Conservation (phyloP, 2,329 filamentous ascomycete genomes). For the Penicillium sp. region DNA sequence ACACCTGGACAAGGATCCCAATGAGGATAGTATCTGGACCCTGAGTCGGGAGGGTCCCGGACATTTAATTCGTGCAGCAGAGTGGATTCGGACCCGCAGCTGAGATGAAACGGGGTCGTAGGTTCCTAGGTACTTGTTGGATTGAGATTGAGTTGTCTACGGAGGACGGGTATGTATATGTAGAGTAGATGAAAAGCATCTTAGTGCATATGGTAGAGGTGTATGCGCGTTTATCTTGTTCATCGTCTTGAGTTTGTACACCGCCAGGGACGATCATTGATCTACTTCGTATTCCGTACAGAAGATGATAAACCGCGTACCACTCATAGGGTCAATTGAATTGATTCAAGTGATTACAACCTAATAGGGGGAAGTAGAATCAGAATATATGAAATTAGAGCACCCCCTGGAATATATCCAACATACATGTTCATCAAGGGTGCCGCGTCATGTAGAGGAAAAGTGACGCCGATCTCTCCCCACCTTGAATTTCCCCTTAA, state of each 20-base stretch:
- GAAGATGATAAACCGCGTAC: background rate
- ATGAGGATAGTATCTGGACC: background rate
- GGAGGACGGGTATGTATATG: too few relatives aligned
- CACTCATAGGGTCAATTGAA: background rate
- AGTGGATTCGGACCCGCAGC: constrained; percentile 1
- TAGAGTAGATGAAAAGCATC: background rate
- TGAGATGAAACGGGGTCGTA: constrained; percentile 1
- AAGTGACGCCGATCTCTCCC: background rate
- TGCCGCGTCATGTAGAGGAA: background rate
- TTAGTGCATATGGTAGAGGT: background rate
- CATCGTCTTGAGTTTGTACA: background rate
- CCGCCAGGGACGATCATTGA: constrained; percentile 4
- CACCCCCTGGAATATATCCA: background rate
- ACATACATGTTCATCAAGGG: background rate
- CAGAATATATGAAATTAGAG: background rate
- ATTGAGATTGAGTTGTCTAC: background rate
- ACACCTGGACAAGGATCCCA: background rate
- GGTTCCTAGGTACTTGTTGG: background rate
- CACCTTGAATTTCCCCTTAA: constrained; percentile 2
- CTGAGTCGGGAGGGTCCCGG: background rate
- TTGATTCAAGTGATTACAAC: background rate
- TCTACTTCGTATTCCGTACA: background rate
- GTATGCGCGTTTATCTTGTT: background rate
- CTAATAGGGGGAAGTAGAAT: too few relatives aligned
- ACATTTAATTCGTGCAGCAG: background rate